Evolutionary conservation across 2,329 filamentous ascomycete genomes (phyloP).

Genomic region (Karstenula rhodostoma): DNA sequence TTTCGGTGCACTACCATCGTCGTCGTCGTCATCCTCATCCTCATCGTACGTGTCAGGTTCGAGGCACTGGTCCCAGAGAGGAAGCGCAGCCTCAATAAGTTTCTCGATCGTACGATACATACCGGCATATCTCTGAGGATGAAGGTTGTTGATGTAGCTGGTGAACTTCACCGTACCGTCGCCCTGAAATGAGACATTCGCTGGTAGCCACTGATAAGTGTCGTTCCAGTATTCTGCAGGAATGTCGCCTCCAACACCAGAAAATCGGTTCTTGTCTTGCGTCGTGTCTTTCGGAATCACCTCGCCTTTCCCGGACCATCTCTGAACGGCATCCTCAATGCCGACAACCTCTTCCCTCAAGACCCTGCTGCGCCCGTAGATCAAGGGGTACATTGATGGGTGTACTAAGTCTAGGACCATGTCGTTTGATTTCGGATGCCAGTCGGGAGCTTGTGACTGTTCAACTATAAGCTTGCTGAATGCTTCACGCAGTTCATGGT

Average conservation of each 20-base stretch:
- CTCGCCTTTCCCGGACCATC: conserved; percentile 9
- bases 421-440: conserved; percentile 65
- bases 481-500: conserved; percentile 53
- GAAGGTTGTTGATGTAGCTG: conserved; percentile 62
- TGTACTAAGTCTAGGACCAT: conserved; percentile 64
- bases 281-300: conserved; percentile 1
- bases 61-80: conserved; percentile 26
- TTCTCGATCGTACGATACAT: conserved; percentile 29
- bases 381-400: conserved; percentile 69
- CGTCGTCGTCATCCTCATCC: conserved; percentile 16
- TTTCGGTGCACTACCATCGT: conserved; percentile 10
- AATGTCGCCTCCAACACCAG: background rate
- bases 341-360: conserved; percentile 20
- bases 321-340: conserved; percentile 21
- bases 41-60: background rate
- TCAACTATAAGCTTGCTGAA: conserved; percentile 55
- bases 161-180: conserved; percentile 48
- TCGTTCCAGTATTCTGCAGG: conserved; percentile 33
- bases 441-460: conserved; percentile 53
- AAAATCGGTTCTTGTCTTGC: background rate
- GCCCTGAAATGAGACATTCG: conserved; percentile 53
- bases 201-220: conserved; percentile 59
- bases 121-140: conserved; percentile 47
- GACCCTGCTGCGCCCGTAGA: conserved; percentile 55
- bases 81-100: conserved; percentile 26